Evolutionary conservation across 2,329 filamentous ascomycete genomes (phyloP).

Genomic region (Alternaria triticimaculans): DNA sequence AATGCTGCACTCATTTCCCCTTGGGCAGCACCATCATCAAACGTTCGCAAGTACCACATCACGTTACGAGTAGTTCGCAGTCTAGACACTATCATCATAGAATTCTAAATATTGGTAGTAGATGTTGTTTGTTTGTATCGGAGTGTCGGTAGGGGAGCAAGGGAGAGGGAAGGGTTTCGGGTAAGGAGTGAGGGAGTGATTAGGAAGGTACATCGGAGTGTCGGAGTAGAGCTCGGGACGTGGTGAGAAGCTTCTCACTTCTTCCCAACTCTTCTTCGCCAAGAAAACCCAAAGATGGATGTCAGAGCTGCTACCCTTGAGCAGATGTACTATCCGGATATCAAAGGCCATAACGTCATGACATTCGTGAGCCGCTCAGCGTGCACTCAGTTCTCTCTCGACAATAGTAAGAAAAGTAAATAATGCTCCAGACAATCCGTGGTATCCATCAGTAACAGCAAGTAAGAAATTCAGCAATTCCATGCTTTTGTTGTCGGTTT

Average conservation of each 20-base stretch:
- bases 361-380: conserved; percentile 52
- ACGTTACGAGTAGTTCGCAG: not conserved
- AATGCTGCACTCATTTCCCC: not conserved
- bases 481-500: conserved; percentile 39
- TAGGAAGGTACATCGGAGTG: conserved; percentile 19
- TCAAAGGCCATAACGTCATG: conserved; percentile 52
- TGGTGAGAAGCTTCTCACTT: conserved; percentile 19
- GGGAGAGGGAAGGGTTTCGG: conserved; percentile 11
- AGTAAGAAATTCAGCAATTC: conserved; percentile 40
- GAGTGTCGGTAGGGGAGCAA: conserved; percentile 15
- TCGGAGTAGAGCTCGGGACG: conserved; percentile 12
- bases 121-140: conserved; percentile 19
- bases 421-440: conserved; percentile 36
- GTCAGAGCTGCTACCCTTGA: conserved; percentile 36
- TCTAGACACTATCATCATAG: not conserved
- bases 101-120: conserved; percentile 9
- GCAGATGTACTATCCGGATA: conserved; percentile 47
- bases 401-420: conserved; percentile 38
- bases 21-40: not conserved
- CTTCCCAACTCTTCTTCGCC: conserved; percentile 25
- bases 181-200: conserved; percentile 23
- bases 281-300: conserved; percentile 29
- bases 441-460: conserved; percentile 44
- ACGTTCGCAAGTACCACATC: not conserved
- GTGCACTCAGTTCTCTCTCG: conserved; percentile 41